Base-by-base conservation (phyloP, 352 stramenopile species). In the Globisporangium irregulare region DNA sequence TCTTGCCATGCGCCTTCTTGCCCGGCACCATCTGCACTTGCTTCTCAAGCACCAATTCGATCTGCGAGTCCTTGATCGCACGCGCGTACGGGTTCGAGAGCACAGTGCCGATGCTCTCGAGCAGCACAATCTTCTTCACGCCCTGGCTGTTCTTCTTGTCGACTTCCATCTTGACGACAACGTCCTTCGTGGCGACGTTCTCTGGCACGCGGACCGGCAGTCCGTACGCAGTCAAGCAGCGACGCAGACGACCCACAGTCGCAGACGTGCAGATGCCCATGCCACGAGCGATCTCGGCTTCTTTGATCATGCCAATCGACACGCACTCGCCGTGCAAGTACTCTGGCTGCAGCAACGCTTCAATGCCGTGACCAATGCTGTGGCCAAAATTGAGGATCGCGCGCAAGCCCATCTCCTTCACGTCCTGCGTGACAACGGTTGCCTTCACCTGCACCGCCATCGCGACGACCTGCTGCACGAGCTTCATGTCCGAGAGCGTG, bases 331-430 rank as follows among this genome's bases (percentile, higher is more conserved):
- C 97, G 69, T 99, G 97, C 58, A 99, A 71, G 72, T 90, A 98
- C 68, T 97, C 94, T 62, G 98, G 98, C 56, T 98, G 96, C 29
- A 98, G 79, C 62, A 97, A 80, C 73, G 97, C 97, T 77, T 99
- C 98, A 67, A 99, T 98, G 55, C 97, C 97, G 77, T 99, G 98
- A 64, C 97, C 98, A 70, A 99, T 97, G 59, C 97, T 99, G 86
- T 99, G 98, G n/a, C 98, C 98, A 67, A 99, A 94, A 82, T 99
- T 99, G 43, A 99, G 88, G 41, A 98, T 99, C 15, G 97, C 97
- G 18, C 97, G 87, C 29, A 99, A 67, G 1, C 96, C 97, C 67
- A 95, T 95, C 77, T 99, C 97, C 73, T 96, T 96, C 60, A 98
- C 96, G 74, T 99, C 97, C 14, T 90, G 78, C 38, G 96, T 97